phyloP scores from a whole-genome alignment of 2,329 filamentous ascomycete genomes.

The Diaporthe vexans region DNA sequence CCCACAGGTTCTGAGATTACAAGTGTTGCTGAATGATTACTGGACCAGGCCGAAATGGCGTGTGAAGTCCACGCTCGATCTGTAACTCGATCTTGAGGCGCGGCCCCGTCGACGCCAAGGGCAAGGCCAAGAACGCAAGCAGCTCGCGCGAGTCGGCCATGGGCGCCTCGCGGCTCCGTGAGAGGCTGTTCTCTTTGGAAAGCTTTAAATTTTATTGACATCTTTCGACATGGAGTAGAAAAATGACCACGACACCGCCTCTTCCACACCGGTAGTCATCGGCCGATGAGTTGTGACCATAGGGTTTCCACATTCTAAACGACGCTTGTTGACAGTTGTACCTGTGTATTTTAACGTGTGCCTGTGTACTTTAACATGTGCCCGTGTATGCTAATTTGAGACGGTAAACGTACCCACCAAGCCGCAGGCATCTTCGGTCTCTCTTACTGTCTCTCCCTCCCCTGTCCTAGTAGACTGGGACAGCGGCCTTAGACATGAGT shows the following conservation, averaged over 20 bases:
- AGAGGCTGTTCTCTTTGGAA: constrained; percentile 41
- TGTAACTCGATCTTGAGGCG: not conserved
- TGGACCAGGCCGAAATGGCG: too few relatives aligned
- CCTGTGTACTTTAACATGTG: not conserved
- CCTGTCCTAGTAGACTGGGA: not conserved
- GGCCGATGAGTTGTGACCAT: not conserved
- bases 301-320: not conserved
- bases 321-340: not conserved
- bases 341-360: not conserved
- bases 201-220: too few relatives aligned
- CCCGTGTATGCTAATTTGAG: not conserved
- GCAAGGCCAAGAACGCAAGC: constrained; percentile 55
- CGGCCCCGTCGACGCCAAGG: constrained; percentile 41
- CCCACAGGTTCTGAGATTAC: too few relatives aligned
- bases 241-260: not conserved
- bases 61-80: too few relatives aligned
- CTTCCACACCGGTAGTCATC: not conserved
- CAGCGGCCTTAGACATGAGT: too few relatives aligned
- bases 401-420: not conserved
- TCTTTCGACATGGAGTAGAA: too few relatives aligned
- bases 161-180: constrained; percentile 56
- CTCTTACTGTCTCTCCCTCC: not conserved
- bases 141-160: constrained; percentile 44
- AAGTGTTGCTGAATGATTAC: too few relatives aligned
- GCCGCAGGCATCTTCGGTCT: not conserved